Base-by-base conservation (phyloP, 768 basidiomycete species). In the Nidula microcarpa region DNA sequence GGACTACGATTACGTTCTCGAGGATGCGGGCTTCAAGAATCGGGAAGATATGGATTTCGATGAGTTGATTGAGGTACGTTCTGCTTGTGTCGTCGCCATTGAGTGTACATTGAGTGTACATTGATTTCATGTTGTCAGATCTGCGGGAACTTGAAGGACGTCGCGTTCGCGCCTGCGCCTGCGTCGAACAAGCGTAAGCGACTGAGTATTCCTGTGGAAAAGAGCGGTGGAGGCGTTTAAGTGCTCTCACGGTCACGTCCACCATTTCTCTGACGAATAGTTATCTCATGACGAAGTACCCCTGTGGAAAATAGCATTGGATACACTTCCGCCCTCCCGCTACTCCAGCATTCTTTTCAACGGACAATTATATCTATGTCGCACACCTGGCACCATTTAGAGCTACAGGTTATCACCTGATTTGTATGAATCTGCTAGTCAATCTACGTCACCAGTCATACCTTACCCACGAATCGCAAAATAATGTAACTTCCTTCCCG, bases 1-100 rank as follows among this genome's bases (percentile, higher is more conserved):
- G 57, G 89, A 92, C 55, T 76, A 85, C 43, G 78, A 84, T 34
- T 88, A 91, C 64, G 90, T 92, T 1, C 75, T 95, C 49, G 77
- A 78, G 52, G 85, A 89, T 65, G 85, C 88, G 55, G 94, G 90
- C 3, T 82, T 90, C 66, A 69, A 73, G 47, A 68, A 69, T 17
- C 74, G 77, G 60, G 67, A 69, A 32, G 77, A 79, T 30, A 69
- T 97, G 46, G 83, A 86, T 56, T 84, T 92, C 61, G 89, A 95
- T 57, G 90, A 91, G 63, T 95, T 95, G 66, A 75, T 94, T 47
- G 92, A 95, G 82, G 91, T 91, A 57, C 11, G 84, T 70, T 53
- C 54, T 13, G 14, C 18, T 50, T 49, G 52, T 45, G 39, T 41
- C 41, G 50, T 53, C 33, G 50, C 52, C 35, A 0, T 45, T 37